phyloP scores from a whole-genome alignment of 805 yeast species.

The Nakazawaea ernobii region DNA sequence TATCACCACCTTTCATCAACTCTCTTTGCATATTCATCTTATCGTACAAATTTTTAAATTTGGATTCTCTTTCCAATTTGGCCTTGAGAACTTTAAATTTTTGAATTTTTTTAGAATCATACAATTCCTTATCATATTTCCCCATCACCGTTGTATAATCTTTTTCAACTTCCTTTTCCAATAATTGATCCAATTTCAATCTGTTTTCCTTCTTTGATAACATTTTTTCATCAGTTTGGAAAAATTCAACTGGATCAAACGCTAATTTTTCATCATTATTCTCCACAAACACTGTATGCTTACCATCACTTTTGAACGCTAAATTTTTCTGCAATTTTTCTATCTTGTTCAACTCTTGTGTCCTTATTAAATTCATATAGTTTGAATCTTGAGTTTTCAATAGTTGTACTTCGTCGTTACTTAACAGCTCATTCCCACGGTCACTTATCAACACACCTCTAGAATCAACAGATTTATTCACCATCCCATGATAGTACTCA shows the following conservation, averaged over 20 bases:
- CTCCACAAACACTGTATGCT: conserved; percentile 85
- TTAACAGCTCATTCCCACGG: conserved; percentile 54
- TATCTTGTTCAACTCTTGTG: conserved; percentile 61
- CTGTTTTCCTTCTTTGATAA: conserved; percentile 67
- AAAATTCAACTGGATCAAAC: conserved; percentile 61
- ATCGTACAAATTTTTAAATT: conserved; percentile 62
- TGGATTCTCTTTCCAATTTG: conserved; percentile 63
- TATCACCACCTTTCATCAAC: conserved; percentile 85
- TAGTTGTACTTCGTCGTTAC: conserved; percentile 72
- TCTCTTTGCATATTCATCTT: conserved; percentile 77
- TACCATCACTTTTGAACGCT: conserved; percentile 54
- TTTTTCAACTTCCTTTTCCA: conserved; percentile 24
- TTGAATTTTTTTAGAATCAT: conserved; percentile 43
- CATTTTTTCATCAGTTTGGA: conserved; percentile 64
- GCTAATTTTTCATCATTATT: conserved; percentile 43
- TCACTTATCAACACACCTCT: conserved; percentile 65
- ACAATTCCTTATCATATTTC: conserved; percentile 17
- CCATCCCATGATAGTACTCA: conserved; percentile 96
- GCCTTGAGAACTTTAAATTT: conserved; percentile 54
- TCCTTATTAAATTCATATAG: conserved; percentile 73
- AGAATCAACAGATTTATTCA: conserved; percentile 56
- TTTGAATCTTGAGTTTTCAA: conserved; percentile 88
- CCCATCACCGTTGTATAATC: conserved; percentile 20
- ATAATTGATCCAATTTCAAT: conserved; percentile 54
- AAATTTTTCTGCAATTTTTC: conserved; percentile 47